Conservation (phyloP, 768 basidiomycete species). For the Piloderma croceum region DNA sequence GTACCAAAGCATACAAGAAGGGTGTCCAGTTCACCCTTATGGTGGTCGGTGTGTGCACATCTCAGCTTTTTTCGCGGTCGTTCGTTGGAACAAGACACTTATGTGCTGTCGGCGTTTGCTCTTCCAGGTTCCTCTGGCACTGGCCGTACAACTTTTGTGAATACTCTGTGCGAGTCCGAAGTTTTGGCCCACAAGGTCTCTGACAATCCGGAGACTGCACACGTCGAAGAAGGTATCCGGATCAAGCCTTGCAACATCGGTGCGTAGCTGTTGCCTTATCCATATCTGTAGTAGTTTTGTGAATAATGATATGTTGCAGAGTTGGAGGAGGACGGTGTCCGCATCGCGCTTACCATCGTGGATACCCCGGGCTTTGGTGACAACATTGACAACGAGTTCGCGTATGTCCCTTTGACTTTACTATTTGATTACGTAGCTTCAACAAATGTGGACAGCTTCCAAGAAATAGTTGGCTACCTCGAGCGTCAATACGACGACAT, state of each 20-base stretch:
- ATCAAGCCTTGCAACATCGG: slow-evolving; percentile 95
- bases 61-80: slow-evolving; percentile 15
- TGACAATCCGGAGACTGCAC: slow-evolving; percentile 81
- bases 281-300: slow-evolving; percentile 1
- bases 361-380: slow-evolving; percentile 99
- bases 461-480: slow-evolving; percentile 93
- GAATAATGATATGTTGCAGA: slow-evolving; percentile 43
- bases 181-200: slow-evolving; percentile 84
- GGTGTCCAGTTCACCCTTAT: slow-evolving; percentile 97
- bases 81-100: too few relatives aligned
- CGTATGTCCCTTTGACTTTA: slow-evolving; percentile 49
- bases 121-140: slow-evolving; percentile 89
- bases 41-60: slow-evolving; percentile 80
- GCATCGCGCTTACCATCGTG: slow-evolving; percentile 95
- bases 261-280: slow-evolving; percentile 32
- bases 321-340: slow-evolving; percentile 96
- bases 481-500: slow-evolving; percentile 99
- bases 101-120: slow-evolving; percentile 2
- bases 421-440: not conserved
- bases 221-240: slow-evolving; percentile 88
- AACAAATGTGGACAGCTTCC: slow-evolving; percentile 59
- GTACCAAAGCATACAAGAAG: slow-evolving; percentile 98
- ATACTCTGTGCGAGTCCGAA: slow-evolving; percentile 96
- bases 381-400: slow-evolving; percentile 97
- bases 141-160: slow-evolving; percentile 97